A percentile compares a stretch with the other conserved stretches of the same genome.
These are phyloP conservation scores for Amanita pallidorosea DNA, from an alignment of 768 basidiomycete species.

Conservation along the genomic window DNA sequence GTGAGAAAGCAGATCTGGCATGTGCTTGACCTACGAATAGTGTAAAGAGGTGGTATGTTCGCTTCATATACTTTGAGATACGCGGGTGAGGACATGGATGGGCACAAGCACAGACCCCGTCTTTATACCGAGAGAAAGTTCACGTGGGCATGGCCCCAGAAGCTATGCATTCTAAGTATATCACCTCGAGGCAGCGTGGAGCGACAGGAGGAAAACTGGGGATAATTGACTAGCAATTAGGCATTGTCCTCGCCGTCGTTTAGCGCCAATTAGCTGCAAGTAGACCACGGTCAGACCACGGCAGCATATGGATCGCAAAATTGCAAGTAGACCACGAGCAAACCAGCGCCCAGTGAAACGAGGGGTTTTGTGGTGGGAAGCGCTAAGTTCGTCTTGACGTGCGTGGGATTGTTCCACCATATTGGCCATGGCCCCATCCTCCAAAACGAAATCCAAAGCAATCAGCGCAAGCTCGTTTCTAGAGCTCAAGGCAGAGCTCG, in stretches of 20 bases:
- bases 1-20: not conserved
- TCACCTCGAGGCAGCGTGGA: too few relatives aligned
- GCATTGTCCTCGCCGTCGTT: too few relatives aligned
- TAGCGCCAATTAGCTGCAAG: too few relatives aligned
- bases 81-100: not conserved
- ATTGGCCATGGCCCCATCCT: constrained; percentile 31
- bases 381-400: too few relatives aligned
- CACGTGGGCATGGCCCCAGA: too few relatives aligned
- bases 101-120: not conserved
- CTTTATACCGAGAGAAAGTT: too few relatives aligned
- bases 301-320: too few relatives aligned
- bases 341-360: too few relatives aligned
- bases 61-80: not conserved
- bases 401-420: not conserved
- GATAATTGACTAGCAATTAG: too few relatives aligned
- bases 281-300: not conserved
- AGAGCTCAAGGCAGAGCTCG: constrained; percentile 69
- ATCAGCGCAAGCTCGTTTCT: constrained; percentile 69
- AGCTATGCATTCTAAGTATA: too few relatives aligned
- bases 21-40: not conserved
- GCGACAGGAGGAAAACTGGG: too few relatives aligned
- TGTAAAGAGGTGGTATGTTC: not conserved
- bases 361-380: too few relatives aligned
- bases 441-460: constrained; percentile 58
- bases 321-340: not conserved